Conservation (phyloP, 140 eudicot species). For the Anethum foeniculum region DNA sequence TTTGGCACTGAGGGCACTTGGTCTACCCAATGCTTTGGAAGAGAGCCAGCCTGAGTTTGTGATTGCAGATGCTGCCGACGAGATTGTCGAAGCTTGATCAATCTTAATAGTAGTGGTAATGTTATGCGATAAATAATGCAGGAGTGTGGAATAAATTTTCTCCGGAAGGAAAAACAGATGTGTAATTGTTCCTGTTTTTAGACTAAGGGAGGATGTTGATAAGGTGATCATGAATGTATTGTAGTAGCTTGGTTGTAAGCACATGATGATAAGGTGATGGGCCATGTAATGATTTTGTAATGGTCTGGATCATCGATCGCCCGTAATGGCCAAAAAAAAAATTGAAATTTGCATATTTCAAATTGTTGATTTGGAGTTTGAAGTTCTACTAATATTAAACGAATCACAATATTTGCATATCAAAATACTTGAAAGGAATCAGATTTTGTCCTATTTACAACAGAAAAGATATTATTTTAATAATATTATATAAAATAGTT, state of each 20-base stretch:
- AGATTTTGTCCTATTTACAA: no score
- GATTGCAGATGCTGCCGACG: conserved; percentile 9
- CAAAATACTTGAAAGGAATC: no score
- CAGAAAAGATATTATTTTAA: no score
- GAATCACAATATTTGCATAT: background rate
- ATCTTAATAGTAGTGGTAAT: background rate
- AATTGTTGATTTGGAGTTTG: background rate
- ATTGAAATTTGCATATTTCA: background rate
- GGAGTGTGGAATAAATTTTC: background rate
- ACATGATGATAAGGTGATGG: background rate
- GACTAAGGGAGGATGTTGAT: background rate
- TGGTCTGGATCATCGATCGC: background rate
- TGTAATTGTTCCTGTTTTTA: background rate
- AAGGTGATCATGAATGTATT: background rate
- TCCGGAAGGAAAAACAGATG: background rate
- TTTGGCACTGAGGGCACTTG: conserved; percentile 12
- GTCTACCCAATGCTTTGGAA: conserved; percentile 8
- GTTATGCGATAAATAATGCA: background rate
- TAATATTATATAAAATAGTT: no score
- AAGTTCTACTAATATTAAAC: background rate
- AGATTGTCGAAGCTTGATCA: conserved; percentile 3
- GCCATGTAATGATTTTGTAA: background rate
- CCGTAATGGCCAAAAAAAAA: background rate
- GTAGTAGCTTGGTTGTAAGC: background rate
- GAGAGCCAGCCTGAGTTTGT: conserved; percentile 4